Evolutionary conservation across 2,329 filamentous ascomycete genomes (phyloP).

Genomic region (Epichloe typhina): DNA sequence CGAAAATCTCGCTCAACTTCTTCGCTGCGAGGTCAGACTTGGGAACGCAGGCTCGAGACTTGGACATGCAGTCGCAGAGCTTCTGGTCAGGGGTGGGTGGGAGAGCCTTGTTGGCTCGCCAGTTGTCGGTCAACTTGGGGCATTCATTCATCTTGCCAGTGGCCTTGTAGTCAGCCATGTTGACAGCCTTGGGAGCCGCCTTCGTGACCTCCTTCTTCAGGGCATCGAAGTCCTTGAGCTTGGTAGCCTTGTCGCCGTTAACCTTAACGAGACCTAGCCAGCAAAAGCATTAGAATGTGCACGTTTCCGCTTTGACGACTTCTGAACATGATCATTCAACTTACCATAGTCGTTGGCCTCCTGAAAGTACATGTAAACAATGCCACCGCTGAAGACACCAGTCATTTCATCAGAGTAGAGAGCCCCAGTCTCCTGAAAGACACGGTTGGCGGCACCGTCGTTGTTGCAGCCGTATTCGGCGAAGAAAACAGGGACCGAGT

Average conservation of each 20-base stretch:
- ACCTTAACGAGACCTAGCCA: constrained; percentile 53
- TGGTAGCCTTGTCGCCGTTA: constrained; percentile 42
- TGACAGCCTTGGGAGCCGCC: constrained; percentile 52
- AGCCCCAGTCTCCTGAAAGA: constrained; percentile 72
- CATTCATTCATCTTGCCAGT: constrained; percentile 59
- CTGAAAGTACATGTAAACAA: constrained; percentile 98
- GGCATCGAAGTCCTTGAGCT: constrained; percentile 60
- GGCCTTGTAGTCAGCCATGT: constrained; percentile 56
- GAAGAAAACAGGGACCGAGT: constrained; percentile 93
- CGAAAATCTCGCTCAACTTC: constrained; percentile 57
- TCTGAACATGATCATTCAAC: constrained; percentile 11
- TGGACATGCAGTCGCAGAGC: constrained; percentile 78
- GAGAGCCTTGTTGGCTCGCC: constrained; percentile 53
- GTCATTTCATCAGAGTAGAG: constrained; percentile 77
- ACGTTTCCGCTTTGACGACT: neutral
- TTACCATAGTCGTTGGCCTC: constrained; percentile 77
- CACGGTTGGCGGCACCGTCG: constrained; percentile 48
- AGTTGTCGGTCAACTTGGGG: constrained; percentile 50
- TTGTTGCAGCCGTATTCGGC: constrained; percentile 96
- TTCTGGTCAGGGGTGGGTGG: constrained; percentile 68
- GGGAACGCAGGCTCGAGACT: constrained; percentile 58
- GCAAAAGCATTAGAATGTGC: neutral
- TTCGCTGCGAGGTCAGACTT: constrained; percentile 41
- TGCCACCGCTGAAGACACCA: constrained; percentile 81
- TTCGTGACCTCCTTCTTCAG: constrained; percentile 58